Base-by-base conservation (phyloP, 768 basidiomycete genomes). In the Tephrocybe sp. region DNA sequence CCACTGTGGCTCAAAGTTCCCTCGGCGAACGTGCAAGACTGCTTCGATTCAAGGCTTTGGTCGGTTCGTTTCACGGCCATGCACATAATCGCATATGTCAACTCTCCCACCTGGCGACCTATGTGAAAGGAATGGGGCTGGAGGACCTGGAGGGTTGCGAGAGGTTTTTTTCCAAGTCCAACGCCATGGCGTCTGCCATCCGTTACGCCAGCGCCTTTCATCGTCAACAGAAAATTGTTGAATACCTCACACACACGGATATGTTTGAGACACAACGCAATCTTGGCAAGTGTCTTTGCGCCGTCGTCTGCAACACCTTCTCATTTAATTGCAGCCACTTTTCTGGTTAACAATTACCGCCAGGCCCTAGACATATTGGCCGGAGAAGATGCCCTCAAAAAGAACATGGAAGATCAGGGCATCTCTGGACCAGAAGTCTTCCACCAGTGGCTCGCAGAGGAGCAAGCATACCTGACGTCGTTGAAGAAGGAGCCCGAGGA, bases 81-180 rank as follows among this genome's bases (percentile, higher is more conserved):
- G 60, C 67, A 0, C 66, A 67, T 53, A 66, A 64, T 41, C 53
- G 54, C 18, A 24, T 52, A 19, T 68, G 67, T 46, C 64, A 67
- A 49, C 45, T 58, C 8, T 27, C 49, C 3, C 40, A 57, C 45
- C 66, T 62, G 13, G 49, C 61, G 1, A 59, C 10, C 3, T 46
- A 46, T 25, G 22, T 46, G 12, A 36, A 37, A n/a, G 45, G 33
- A 10, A 9, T 46, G 36, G 45, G 45, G 10, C 18, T 38, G 7
- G 23, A 47, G 15, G 22, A 36, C 37, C 23, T 45, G 6, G 34
- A 45, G 11, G 31, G 21, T n/a, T 36, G 23, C 13, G 19, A 45
- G 10, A 16, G 16, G 7, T 30, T 48, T 11, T 48, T 40, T 22
- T 49, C 18, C 12, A 42, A 31, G n/a, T 42, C 24, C 8, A 42